These are phyloP conservation scores for Peziza echinospora DNA, from an alignment of 495 filamentous ascomycete species.

Conservation along the genomic window DNA sequence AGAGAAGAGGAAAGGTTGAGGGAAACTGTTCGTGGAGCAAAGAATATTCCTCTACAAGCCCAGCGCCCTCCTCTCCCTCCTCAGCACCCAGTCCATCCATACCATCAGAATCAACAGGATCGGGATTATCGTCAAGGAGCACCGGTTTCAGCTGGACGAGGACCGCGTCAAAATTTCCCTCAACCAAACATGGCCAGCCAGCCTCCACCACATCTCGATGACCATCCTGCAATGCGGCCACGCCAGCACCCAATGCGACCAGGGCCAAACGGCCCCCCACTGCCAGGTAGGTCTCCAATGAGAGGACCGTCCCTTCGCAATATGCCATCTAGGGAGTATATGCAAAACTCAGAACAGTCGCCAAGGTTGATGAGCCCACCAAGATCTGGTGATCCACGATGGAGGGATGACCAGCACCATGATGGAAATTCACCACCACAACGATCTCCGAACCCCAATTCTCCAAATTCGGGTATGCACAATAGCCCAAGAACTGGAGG, in stretches of 20 bases:
- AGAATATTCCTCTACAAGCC: conserved; percentile 8
- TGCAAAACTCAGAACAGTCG: background rate
- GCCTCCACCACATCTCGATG: background rate
- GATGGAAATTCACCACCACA: background rate
- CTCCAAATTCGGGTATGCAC: background rate
- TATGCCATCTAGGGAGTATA: background rate
- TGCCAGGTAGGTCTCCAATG: background rate
- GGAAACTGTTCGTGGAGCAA: conserved; percentile 14
- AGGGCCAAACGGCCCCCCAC: background rate
- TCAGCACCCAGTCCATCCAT: no score
- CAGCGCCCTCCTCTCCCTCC: background rate
- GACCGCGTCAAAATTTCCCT: background rate
- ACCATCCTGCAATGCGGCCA: background rate
- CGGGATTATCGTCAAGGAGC: background rate
- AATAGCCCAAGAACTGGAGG: background rate
- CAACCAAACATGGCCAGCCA: background rate
- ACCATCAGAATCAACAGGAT: no score
- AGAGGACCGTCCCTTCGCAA: background rate
- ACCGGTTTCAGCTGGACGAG: background rate
- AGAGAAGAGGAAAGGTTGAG: conserved; percentile 13
- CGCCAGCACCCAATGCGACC: background rate
- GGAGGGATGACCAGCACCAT: background rate
- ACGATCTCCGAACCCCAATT: background rate
- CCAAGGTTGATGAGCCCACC: background rate
- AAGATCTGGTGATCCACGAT: background rate